Base-by-base conservation (phyloP, 148 eudicot species). In the Polygonum maritimum region DNA sequence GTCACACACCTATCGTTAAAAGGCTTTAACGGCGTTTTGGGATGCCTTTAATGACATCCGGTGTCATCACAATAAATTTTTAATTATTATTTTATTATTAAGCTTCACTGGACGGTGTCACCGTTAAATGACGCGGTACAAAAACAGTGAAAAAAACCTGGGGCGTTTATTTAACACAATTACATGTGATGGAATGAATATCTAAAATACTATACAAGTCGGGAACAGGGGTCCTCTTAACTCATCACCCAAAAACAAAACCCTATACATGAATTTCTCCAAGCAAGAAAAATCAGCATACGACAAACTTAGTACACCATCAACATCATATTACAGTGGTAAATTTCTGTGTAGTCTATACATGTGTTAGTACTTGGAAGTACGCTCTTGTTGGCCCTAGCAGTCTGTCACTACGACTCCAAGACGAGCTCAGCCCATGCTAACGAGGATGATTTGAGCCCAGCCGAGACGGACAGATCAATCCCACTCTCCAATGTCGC, bases 371-470 rank as follows among this genome's bases (percentile, higher is more conserved):
- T 65, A 65, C n/a, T n/a, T n/a, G n/a, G n/a, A n/a, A n/a, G 71
- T 36, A 36, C 15, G 4, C 36, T 65, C 63, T 75, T 78, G 86
- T 80, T 87, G 81, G 83, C 78, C 71, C 74, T 60, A 62, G 75
- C 77, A 57, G 57, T 18, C 65, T 75, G 48, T 76, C 26, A 86
- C 81, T 65, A 57, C 8, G 71, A 38, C 19, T 91, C 87, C 77
- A 90, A 89, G 16, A 91, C 89, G 75, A 95, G 86, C 83, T 95
- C 99, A 7, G 97, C 97, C 99, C 99, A 95, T 16, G 97, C 99
- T 78, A 95, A 79, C 69, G 96, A 89, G 69, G 97, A 89, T 58
- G 96, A 89, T 76, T 86, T 83, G 31, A 95, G 88, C 78, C 90
- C 96, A 4, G 97, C 86, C 5, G 97, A 85, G 67, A 87, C 26